Percentiles rank a stretch among this genome's conserved stretches.
Evolutionary conservation across 1,284 basidiomycete species (phyloP).

Genomic region (Marasmius tenuissimus): DNA sequence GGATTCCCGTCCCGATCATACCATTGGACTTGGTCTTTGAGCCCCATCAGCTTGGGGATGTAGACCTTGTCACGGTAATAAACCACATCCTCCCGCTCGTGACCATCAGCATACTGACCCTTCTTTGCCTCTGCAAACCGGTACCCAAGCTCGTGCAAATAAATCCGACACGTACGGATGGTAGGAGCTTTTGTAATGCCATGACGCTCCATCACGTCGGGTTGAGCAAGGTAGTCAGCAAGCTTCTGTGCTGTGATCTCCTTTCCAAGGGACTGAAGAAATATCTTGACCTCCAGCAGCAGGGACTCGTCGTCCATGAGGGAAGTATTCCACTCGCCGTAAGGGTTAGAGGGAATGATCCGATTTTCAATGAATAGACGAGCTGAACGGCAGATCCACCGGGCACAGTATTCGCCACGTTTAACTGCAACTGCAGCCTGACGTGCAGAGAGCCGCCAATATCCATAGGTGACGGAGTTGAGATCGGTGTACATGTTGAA

Average conservation of each 20-base stretch:
- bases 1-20: neutral
- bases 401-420: conserved; percentile 5
- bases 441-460: conserved; percentile 9
- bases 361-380: conserved; percentile 3
- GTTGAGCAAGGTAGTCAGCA: neutral
- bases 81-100: conserved; percentile 26
- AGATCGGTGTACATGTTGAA: conserved; percentile 4
- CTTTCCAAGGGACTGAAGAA: conserved; percentile 8
- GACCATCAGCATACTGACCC: conserved; percentile 27
- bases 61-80: conserved; percentile 18
- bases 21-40: neutral
- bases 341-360: conserved; percentile 10
- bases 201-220: conserved; percentile 7
- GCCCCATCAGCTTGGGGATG: conserved; percentile 5
- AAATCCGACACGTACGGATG: neutral
- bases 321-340: conserved; percentile 11
- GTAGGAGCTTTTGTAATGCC: conserved; percentile 4
- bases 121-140: conserved; percentile 13
- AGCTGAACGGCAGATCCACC: neutral
- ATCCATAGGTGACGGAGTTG: conserved; percentile 1
- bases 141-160: conserved; percentile 4
- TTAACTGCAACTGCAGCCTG: conserved; percentile 6
- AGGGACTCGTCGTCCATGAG: conserved; percentile 15
- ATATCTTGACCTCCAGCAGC: conserved; percentile 8
- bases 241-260: conserved; percentile 13